phyloP scores from a whole-genome alignment of 345 rosid species.

The Salix exigua region DNA sequence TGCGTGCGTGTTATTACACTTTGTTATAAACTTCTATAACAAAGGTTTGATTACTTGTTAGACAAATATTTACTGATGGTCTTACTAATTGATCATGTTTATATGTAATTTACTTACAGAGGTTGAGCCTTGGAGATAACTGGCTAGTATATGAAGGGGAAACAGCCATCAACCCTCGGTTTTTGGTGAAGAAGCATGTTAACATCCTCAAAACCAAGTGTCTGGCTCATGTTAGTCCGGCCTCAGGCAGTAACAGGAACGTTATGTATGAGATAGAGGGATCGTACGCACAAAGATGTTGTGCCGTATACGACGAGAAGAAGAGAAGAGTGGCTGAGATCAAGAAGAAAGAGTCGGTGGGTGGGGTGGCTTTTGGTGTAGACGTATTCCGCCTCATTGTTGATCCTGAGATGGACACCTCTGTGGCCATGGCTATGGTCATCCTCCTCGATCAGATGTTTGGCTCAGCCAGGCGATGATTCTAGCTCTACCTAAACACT shows the following conservation, averaged over 20 bases:
- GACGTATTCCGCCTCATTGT: conserved; percentile 75
- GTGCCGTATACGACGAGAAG: conserved; percentile 57
- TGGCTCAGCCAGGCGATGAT: conserved; percentile 51
- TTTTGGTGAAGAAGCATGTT: conserved; percentile 51
- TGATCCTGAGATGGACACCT: conserved; percentile 52
- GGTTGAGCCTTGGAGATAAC: conserved; percentile 61
- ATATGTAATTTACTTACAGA: conserved; percentile 26
- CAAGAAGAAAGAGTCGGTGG: conserved; percentile 52
- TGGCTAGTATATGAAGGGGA: conserved; percentile 91
- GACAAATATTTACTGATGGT: not conserved
- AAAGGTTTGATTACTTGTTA: not conserved
- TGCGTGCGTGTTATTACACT: too few species aligned
- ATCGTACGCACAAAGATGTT: conserved; percentile 60
- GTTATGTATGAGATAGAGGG: conserved; percentile 69
- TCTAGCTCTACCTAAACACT: conserved; percentile 4
- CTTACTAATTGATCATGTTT: not conserved
- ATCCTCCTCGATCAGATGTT: conserved; percentile 91
- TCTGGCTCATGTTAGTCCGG: conserved; percentile 49
- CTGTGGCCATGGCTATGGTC: conserved; percentile 76
- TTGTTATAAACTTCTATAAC: too few species aligned
- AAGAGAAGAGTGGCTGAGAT: conserved; percentile 61
- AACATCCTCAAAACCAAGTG: conserved; percentile 44
- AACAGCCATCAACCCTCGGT: conserved; percentile 43
- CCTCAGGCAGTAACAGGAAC: not conserved
- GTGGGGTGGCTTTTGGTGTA: conserved; percentile 61